phyloP scores from a whole-genome alignment of 768 basidiomycete species.

The Hirschioporus abietinus region DNA sequence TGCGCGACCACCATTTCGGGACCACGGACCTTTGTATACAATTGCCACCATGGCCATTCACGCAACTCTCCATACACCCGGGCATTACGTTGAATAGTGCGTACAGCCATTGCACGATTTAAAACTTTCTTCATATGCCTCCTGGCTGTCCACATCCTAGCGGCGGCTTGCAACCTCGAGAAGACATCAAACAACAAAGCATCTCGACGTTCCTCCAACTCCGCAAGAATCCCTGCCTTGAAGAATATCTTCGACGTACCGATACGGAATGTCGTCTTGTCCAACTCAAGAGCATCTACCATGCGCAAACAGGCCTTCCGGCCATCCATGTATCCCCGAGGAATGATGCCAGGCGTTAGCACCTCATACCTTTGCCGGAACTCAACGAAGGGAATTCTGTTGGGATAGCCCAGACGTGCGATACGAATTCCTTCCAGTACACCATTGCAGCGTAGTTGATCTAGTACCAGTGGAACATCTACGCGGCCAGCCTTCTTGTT shows the following conservation, averaged over 20 bases:
- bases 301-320: slow-evolving; percentile 90
- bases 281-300: slow-evolving; percentile 84
- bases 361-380: slow-evolving; percentile 97
- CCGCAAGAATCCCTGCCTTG: slow-evolving; percentile 96
- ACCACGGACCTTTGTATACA: slow-evolving; percentile 77
- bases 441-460: slow-evolving; percentile 97
- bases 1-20: background rate
- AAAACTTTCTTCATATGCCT: slow-evolving; percentile 93
- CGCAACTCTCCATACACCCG: slow-evolving; percentile 82
- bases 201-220: slow-evolving; percentile 91
- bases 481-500: slow-evolving; percentile 88
- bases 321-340: slow-evolving; percentile 96
- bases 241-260: slow-evolving; percentile 99
- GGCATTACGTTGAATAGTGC: slow-evolving; percentile 93
- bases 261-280: slow-evolving; percentile 78
- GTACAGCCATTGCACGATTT: slow-evolving; percentile 84
- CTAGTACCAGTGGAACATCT: slow-evolving; percentile 91
- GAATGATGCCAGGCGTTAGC: slow-evolving; percentile 88
- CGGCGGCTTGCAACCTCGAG: slow-evolving; percentile 79
- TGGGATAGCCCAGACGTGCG: slow-evolving; percentile 94
- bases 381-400: slow-evolving; percentile 93
- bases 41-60: slow-evolving; percentile 99
- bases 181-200: slow-evolving; percentile 85
- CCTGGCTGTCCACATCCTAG: slow-evolving; percentile 80
- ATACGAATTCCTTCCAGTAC: slow-evolving; percentile 98